phyloP scores from a whole-genome alignment of 306 rosid genomes.

The Argentina anserina region DNA sequence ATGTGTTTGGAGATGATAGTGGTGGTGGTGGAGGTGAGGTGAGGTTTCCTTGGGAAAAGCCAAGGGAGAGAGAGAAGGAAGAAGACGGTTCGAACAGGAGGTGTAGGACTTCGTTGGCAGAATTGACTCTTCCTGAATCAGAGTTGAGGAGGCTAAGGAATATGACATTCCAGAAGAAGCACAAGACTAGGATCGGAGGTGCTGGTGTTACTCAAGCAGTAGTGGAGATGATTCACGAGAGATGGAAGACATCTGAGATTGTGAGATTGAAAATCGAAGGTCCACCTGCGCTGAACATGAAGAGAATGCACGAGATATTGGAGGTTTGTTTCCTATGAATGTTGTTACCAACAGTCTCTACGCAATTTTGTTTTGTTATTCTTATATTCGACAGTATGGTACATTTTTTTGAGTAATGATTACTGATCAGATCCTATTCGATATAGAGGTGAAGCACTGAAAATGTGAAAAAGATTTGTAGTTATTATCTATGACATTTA shows the following conservation, averaged over 20 bases:
- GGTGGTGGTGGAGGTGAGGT: slow-evolving; percentile 46
- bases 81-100: slow-evolving; percentile 30
- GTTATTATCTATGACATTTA: neutral
- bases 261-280: slow-evolving; percentile 90
- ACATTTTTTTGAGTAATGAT: neutral
- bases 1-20: slow-evolving; percentile 54
- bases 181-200: slow-evolving; percentile 84
- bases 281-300: slow-evolving; percentile 92
- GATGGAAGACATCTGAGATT: slow-evolving; percentile 78
- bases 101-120: slow-evolving; percentile 68
- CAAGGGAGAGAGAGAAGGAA: slow-evolving; percentile 41
- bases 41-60: slow-evolving; percentile 94
- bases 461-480: neutral
- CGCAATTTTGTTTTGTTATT: neutral
- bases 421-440: neutral
- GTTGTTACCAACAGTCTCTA: slow-evolving; percentile 13
- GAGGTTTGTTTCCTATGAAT: slow-evolving; percentile 63
- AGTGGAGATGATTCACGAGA: slow-evolving; percentile 85
- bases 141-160: slow-evolving; percentile 77
- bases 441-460: neutral
- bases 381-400: neutral
- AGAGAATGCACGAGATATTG: slow-evolving; percentile 85
- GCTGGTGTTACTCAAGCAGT: slow-evolving; percentile 81
- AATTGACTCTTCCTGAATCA: slow-evolving; percentile 85
- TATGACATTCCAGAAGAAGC: slow-evolving; percentile 87